These are phyloP conservation scores for Geotrichum fermentans DNA, from an alignment of 1,139 yeast species.

Conservation along the genomic window DNA sequence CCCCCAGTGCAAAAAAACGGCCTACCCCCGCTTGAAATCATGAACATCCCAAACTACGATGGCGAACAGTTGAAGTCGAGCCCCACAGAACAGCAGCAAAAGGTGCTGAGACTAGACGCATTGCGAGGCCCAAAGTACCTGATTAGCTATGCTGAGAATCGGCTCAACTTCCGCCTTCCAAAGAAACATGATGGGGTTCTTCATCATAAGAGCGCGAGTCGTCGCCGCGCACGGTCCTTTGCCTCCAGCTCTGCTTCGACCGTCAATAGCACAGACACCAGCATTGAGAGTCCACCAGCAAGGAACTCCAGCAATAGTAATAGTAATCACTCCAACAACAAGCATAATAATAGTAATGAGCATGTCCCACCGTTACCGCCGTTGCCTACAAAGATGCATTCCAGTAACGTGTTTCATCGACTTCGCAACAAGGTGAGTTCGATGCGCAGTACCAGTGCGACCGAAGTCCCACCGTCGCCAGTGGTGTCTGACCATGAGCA, in stretches of 20 bases:
- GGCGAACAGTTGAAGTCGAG: background rate
- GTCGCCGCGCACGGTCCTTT: background rate
- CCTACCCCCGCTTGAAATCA: slow-evolving; percentile 8
- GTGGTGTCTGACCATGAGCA: background rate
- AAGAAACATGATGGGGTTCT: too few species aligned
- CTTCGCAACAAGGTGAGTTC: slow-evolving; percentile 5
- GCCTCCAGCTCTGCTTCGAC: background rate
- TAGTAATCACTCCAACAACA: too few species aligned
- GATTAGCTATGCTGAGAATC: slow-evolving; percentile 1
- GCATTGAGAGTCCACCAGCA: background rate
- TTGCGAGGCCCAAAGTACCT: slow-evolving; percentile 8
- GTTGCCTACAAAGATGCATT: background rate
- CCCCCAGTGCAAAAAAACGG: slow-evolving; percentile 10
- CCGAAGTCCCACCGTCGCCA: slow-evolving; percentile 1
- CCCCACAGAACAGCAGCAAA: background rate
- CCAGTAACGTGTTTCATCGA: slow-evolving; percentile 3
- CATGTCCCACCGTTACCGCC: too few species aligned
- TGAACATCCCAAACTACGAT: slow-evolving; percentile 1
- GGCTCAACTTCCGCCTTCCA: background rate
- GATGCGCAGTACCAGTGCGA: background rate
- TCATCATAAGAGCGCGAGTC: background rate
- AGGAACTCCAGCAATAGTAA: background rate
- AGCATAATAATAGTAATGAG: too few species aligned
- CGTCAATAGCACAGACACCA: background rate
- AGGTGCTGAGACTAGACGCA: background rate